Base-by-base conservation (phyloP, 225 moss, liverwort and hornwort species). In the Physcomitrium patens region DNA sequence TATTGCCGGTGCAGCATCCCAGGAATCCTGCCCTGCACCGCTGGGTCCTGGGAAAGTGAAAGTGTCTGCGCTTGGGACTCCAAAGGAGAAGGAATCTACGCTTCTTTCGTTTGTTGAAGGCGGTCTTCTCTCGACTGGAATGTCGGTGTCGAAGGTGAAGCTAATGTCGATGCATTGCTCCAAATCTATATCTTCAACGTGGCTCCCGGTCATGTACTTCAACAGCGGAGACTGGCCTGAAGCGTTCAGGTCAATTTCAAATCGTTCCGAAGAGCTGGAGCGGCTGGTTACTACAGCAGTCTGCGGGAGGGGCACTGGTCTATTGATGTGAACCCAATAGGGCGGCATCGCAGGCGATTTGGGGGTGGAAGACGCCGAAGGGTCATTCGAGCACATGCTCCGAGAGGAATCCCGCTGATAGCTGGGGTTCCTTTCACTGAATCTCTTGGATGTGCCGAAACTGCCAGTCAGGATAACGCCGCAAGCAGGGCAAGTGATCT, bases 271-370 rank as follows among this genome's bases (percentile, higher is more conserved):
- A 0, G 79, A 83, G 51, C 71, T 68, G 2, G 68, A 76, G 69
- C 31, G 31, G 31, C n/a, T 28, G 10, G 8, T 41, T 12, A 67
- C 67, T 15, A 31, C 10, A n/a, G 7, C 46, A 16, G 18, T 75
- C 27, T 23, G 64, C 1, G 86, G 86, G 51, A 82, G 82, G 11
- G 82, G 73, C 49, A 76, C 7, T 15, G 86, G 86, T 14, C 77
- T 77, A 23, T 86, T 86, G 50, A 83, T 79, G 65, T 82, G 82
- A 50, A 86, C 70, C 86, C 82, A 86, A 5, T 79, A 70, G 2
- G 77, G 17, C 10, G 64, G 48, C 1, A 31, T 10, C 18, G 22
- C 63, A 7, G 48, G 12, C 18, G 31, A 37, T 37, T 17, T 64
- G 5, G 71, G 41, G 7, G 18, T 31, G 7, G 31, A 37, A 3